Evolutionary conservation across 495 filamentous ascomycete species (phyloP), one percentile per base, ranked within the genome.

Genomic region (Penicillium riverlandense): DNA sequence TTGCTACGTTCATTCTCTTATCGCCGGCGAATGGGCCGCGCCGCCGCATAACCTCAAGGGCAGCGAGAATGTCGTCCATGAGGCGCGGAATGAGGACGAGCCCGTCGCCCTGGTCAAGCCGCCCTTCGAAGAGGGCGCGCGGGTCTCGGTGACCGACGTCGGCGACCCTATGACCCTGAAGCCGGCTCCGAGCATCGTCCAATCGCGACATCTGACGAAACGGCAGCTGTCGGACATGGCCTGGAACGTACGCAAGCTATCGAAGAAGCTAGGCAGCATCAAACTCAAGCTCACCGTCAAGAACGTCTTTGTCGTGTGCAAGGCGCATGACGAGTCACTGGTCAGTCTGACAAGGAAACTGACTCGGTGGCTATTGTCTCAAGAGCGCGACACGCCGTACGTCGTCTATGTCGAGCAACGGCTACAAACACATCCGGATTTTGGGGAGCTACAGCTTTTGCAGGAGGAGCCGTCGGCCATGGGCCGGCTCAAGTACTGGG

Each of bases 161-260:
- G 48, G 54, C 37, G 60, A 62, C 28, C 50, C 41, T 16, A 47
- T 44, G 15, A 30, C 31, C 10, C 38, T 54, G 6, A 58, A 55
- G n/a, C 43, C 50, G 1, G 45, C 62, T 10, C 54, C 63, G 13
- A 54, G 55, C 7, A 57, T 67, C 29, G 59, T 70, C 22, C 70
- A 81, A 43, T 84, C 80, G 16, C 61, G 82, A 11, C 76, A 92
- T 29, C 72, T 98, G 49, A 96, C 90, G 2, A 98, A 97, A 65
- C 85, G 82, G 46, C 88, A 98, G 62, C 72, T 98, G 30, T 85
- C 83, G 1, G 92, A 97, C 48, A 95, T 98, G 92, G 89, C 90
- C 0, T 88, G 87, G 79, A 90, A 90, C 15, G 90, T 98, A 43
- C 77, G 92, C 28, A 89, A 96, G 56, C 70, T 98, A 37, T 86